Conservation (phyloP, 495 filamentous ascomycete genomes). For the Annulohypoxylon moriforme region DNA sequence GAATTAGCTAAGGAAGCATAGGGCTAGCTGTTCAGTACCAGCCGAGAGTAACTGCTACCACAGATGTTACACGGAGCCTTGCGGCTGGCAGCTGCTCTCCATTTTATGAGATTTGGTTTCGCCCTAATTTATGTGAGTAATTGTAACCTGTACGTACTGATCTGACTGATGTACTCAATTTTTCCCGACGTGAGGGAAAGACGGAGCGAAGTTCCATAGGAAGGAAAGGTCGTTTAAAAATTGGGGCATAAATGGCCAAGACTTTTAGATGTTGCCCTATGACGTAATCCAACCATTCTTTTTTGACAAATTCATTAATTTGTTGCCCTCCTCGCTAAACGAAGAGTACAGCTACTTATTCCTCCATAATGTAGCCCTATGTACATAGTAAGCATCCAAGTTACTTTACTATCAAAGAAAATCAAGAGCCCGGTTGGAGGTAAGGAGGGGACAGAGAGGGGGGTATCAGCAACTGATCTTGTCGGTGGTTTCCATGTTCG, state of each 20-base stretch:
- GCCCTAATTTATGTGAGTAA: slow-evolving; percentile 11
- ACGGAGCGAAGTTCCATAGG: slow-evolving; percentile 9
- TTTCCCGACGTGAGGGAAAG: slow-evolving; percentile 24
- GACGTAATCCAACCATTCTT: slow-evolving; percentile 29
- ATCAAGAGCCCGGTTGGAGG: neutral
- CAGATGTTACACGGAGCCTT: slow-evolving; percentile 33
- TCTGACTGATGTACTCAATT: neutral
- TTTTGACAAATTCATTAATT: slow-evolving; percentile 4
- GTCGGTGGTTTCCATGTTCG: slow-evolving; percentile 2
- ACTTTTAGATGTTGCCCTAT: slow-evolving; percentile 23
- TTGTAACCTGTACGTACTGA: slow-evolving; percentile 33
- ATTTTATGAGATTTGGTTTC: slow-evolving; percentile 8
- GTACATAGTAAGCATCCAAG: slow-evolving; percentile 28
- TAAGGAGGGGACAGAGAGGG: neutral
- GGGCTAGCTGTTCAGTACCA: slow-evolving; percentile 16
- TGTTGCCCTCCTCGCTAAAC: neutral
- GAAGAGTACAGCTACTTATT: neutral
- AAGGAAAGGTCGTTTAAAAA: slow-evolving; percentile 8
- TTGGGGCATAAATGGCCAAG: slow-evolving; percentile 32
- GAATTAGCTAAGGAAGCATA: slow-evolving; percentile 12
- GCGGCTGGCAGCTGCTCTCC: slow-evolving; percentile 14
- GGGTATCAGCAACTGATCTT: neutral
- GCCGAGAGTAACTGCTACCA: neutral
- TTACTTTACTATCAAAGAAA: neutral
- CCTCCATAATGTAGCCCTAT: neutral